These are phyloP conservation scores for Candida ortonii DNA, from an alignment of 805 yeast genomes.

Conservation along the genomic window DNA sequence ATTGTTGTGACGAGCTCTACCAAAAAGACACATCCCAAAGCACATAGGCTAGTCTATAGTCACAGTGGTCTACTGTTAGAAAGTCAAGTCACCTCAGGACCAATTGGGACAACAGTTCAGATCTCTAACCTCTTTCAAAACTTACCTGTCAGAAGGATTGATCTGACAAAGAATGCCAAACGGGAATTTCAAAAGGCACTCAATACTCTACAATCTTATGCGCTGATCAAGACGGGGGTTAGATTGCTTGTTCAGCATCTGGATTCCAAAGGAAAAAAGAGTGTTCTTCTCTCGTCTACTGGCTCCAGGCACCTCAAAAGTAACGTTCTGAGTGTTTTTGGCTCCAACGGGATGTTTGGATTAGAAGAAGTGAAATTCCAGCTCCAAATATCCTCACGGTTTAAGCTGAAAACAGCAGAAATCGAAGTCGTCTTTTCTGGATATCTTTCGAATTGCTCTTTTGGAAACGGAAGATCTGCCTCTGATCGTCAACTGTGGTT, in stretches of 20 bases:
- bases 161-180: slow-evolving; percentile 62
- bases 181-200: slow-evolving; percentile 74
- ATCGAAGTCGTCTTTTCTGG: slow-evolving; percentile 50
- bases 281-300: slow-evolving; percentile 55
- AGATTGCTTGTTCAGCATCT: slow-evolving; percentile 61
- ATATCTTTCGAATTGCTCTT: slow-evolving; percentile 67
- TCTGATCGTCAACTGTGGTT: slow-evolving; percentile 74
- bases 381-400: slow-evolving; percentile 35
- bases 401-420: slow-evolving; percentile 27
- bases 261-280: slow-evolving; percentile 45
- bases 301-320: slow-evolving; percentile 48
- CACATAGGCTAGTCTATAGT: slow-evolving; percentile 53
- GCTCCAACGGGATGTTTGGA: slow-evolving; percentile 60
- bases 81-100: slow-evolving; percentile 44
- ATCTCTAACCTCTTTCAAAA: slow-evolving; percentile 59
- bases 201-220: slow-evolving; percentile 60
- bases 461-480: slow-evolving; percentile 72
- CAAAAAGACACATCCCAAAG: slow-evolving; percentile 49
- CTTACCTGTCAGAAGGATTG: slow-evolving; percentile 81
- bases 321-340: slow-evolving; percentile 67
- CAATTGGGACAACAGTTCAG: slow-evolving; percentile 65
- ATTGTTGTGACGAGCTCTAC: slow-evolving; percentile 52
- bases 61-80: slow-evolving; percentile 47
- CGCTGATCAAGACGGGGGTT: slow-evolving; percentile 55
- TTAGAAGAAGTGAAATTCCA: slow-evolving; percentile 48